Evolutionary conservation across 176 grass and related monocot species (phyloP).

Genomic region (Eragrostis curvula): DNA sequence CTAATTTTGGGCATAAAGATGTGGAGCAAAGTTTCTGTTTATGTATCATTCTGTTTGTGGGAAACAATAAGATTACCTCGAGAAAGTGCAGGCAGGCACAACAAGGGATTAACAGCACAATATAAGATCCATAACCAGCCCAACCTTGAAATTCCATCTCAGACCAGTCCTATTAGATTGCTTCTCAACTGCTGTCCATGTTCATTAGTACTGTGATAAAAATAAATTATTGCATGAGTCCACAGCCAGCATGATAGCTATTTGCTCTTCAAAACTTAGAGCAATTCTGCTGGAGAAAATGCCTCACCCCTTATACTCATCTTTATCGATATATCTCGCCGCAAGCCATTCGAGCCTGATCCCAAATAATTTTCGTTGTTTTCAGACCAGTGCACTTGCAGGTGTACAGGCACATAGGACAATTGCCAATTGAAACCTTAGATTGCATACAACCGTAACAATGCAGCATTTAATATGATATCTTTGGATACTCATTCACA

Average conservation of each 20-base stretch:
- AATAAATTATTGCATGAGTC: not conserved
- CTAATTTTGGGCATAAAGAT: conserved; percentile 10
- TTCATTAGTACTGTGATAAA: not conserved
- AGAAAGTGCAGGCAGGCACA: conserved; percentile 17
- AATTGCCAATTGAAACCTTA: conserved; percentile 16
- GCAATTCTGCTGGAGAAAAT: not conserved
- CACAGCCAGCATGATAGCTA: not conserved
- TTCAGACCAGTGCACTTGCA: conserved; percentile 17
- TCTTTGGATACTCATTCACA: conserved; percentile 50
- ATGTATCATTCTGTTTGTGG: conserved; percentile 19
- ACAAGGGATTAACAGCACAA: not conserved
- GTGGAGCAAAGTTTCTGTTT: conserved; percentile 15
- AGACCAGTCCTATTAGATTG: conserved; percentile 1
- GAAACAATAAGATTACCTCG: conserved; percentile 9
- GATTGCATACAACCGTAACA: conserved; percentile 23
- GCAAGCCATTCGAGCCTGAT: not conserved
- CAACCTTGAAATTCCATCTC: conserved; percentile 1
- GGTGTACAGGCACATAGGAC: conserved; percentile 27
- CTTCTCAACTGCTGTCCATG: not conserved
- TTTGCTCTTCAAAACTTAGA: conserved; percentile 13
- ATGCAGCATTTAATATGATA: conserved; percentile 42
- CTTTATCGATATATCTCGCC: not conserved
- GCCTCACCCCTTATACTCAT: not conserved
- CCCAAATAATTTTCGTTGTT: conserved; percentile 8
- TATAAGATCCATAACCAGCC: conserved; percentile 4